These are phyloP conservation scores for Prunus dulcis DNA, from an alignment of 306 rosid genomes.

Conservation along the genomic window DNA sequence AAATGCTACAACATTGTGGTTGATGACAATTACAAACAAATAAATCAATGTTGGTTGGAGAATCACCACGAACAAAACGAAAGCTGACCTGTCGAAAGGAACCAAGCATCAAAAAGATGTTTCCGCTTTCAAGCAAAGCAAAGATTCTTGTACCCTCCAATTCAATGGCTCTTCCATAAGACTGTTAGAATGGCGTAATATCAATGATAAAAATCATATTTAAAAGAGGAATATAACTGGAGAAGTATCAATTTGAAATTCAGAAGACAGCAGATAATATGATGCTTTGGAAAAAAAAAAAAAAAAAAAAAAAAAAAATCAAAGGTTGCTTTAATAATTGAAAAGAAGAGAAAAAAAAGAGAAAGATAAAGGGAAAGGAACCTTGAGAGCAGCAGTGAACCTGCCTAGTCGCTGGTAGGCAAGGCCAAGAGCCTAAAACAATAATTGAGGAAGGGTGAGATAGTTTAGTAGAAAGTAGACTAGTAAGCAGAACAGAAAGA, in stretches of 20 bases:
- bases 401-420: constrained; percentile 89
- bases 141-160: constrained; percentile 60
- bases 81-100: constrained; percentile 62
- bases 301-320: neutral
- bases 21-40: neutral
- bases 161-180: constrained; percentile 84
- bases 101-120: constrained; percentile 67
- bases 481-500: constrained; percentile 4
- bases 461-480: neutral
- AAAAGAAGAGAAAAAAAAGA: neutral
- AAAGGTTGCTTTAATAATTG: neutral
- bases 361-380: constrained; percentile 1
- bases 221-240: constrained; percentile 6
- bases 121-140: constrained; percentile 84
- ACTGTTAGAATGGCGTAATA: constrained; percentile 43
- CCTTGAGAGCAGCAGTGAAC: constrained; percentile 93
- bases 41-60: neutral
- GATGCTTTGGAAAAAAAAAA: neutral
- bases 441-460: neutral
- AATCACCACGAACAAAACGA: neutral
- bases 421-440: constrained; percentile 77
- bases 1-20: neutral
- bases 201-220: constrained; percentile 5
- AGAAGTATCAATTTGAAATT: neutral
- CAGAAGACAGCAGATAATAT: neutral